Evolutionary conservation across 1,139 yeast genomes (phyloP), one percentile per base, ranked within the genome.

Genomic region (Blastobotrys malaysiensis): DNA sequence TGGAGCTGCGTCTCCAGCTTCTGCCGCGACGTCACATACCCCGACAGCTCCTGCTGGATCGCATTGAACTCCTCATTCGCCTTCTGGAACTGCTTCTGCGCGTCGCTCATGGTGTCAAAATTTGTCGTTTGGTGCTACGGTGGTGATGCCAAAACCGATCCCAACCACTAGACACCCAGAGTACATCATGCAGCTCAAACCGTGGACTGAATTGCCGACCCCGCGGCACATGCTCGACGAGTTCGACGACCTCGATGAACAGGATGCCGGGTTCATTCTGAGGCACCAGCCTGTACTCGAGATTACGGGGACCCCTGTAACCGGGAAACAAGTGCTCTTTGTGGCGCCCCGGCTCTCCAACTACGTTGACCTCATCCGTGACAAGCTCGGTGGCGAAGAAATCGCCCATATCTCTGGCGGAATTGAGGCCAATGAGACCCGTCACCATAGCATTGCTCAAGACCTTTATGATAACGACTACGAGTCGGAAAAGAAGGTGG

Each of bases 1-100:
- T 93, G 98, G 63, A 72, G 65, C 68, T 83, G 88, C 9, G 86
- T 79, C 65, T 75, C 88, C 48, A 83, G 76, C 61, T 78, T 74
- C 53, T 84, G 84, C 55, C 88, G 76, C 39, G 83, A 80, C n/a
- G 62, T 53, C 20, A 70, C 62, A 51, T 55, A 57, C 43, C 43
- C 54, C 3, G 61, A 56, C 52, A 61, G 56, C 18, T 61, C 66
- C 59, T 69, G 60, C 59, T 70, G 72, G 36, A 63, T 59, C 43
- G 49, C 55, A 53, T 69, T 69, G 52, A 66, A 63, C 58, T 67
- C 70, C 52, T 67, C 67, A 46, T 56, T 61, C 51, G 62, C 63
- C 52, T 59, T 55, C 46, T 65, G 65, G 46, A 65, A 61, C 55
- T 61, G 54, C 49, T 21, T 43, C 5, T 60, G 56, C 18, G 21